Evolutionary conservation across 352 stramenopile genomes (phyloP), one percentile per base, ranked within the genome.

Genomic region (Pythium graminicola): DNA sequence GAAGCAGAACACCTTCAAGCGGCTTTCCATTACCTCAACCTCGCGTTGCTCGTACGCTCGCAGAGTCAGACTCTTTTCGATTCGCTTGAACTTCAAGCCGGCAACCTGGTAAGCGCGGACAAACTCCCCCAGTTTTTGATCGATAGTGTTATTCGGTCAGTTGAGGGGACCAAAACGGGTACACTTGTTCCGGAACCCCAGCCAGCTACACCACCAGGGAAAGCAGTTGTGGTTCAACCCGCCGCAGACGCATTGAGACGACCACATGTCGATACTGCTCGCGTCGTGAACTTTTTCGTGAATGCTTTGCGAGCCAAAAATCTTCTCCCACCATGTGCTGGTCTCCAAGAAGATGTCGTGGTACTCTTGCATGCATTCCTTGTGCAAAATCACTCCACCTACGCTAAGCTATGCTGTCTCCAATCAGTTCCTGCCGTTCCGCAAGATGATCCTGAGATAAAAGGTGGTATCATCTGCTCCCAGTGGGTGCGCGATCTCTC

Each of bases 231-330:
- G 16, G 20, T 36, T 27, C 41, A 44, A 42, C 6, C 54, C 3
- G 20, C 4, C 8, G 20, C 13, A n/a, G 55, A 57, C 23, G 26
- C 36, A 11, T 38, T 10, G 0, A 64, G 60, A 20, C 36, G 41
- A 1, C 6, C 20, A 6, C 24, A n/a, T 13, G 33, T 64, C 7
- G 62, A 78, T 43, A 19, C 54, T 4, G 36, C 54, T 14, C 56
- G 62, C 31, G 55, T 85, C 14, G 29, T 87, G 33, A 90, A 89
- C 36, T 88, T 69, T 43, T 88, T 87, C 29, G 41, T 89, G 40
- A 66, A 60, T 7, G 39, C 80, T 24, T 54, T 81, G 41, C 67
- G 76, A 24, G 73, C 76, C 50, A 67, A 72, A 35, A 51, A 75
- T 16, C 59, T 73, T 26, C 60, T 88, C 1, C 73, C 75, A 16